Evolutionary conservation across 1,284 basidiomycete species (phyloP).

Genomic region (Ustilago xerochloae): DNA sequence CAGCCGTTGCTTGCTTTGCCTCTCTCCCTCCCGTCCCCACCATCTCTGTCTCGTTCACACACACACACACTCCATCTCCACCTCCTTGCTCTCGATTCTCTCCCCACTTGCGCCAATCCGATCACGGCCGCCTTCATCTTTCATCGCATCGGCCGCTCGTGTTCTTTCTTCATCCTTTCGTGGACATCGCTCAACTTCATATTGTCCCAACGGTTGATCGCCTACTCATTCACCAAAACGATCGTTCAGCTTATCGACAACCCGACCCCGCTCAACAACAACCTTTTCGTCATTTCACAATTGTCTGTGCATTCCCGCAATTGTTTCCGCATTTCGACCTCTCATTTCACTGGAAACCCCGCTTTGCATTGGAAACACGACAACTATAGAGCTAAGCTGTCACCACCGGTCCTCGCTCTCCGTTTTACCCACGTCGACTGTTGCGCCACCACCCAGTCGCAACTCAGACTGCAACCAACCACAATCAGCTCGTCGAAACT

Average conservation of each 20-base stretch:
- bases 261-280: not conserved
- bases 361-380: not conserved
- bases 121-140: not conserved
- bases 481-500: not conserved
- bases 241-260: not conserved
- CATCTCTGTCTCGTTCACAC: conserved; percentile 1
- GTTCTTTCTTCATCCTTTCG: not conserved
- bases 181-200: conserved; percentile 11
- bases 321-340: not conserved
- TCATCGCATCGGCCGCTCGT: not conserved
- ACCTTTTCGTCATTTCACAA: not conserved
- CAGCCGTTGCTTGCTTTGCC: not conserved
- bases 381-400: conserved; percentile 6
- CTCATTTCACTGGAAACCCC: conserved; percentile 15
- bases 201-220: not conserved
- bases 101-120: not conserved
- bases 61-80: not conserved
- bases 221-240: not conserved
- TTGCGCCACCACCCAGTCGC: not conserved
- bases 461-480: not conserved
- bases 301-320: conserved; percentile 2
- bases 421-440: conserved; percentile 21
- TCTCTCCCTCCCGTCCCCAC: conserved; percentile 1
- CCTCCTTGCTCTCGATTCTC: not conserved
- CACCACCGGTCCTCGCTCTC: conserved; percentile 1